Conservation (phyloP, 176 grass and related monocot species). For the Dactylis glomerata region DNA sequence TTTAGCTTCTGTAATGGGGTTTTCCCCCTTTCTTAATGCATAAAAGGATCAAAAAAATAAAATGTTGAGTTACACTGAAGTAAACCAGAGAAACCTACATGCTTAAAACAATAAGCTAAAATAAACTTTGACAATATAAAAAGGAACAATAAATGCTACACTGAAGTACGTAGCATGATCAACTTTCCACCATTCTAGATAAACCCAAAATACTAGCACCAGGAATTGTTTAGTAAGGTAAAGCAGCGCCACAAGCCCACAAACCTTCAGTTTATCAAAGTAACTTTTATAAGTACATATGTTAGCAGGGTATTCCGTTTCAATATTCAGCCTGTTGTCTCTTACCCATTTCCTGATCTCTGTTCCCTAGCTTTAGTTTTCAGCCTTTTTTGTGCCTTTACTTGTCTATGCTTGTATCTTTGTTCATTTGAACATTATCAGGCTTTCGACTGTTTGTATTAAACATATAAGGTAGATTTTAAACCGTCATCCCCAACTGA, state of each 20-base stretch:
- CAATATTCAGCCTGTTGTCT: neutral
- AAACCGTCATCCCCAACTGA: neutral
- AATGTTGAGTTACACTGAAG: too few species aligned
- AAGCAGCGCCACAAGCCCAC: neutral
- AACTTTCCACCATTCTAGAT: too few species aligned
- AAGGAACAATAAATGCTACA: neutral
- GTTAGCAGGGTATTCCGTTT: neutral
- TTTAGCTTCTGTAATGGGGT: too few species aligned
- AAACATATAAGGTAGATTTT: neutral
- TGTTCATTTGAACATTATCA: neutral
- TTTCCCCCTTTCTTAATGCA: too few species aligned
- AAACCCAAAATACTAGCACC: neutral
- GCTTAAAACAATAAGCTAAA: constrained; percentile 14
- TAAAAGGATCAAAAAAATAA: too few species aligned
- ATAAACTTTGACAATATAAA: neutral
- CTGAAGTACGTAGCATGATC: neutral
- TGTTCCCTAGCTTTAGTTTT: neutral
- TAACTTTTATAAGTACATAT: neutral
- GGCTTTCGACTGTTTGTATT: neutral
- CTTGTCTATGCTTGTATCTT: neutral
- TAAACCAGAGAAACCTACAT: neutral
- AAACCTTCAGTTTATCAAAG: neutral
- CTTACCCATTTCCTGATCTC: neutral
- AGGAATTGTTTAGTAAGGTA: constrained; percentile 7
- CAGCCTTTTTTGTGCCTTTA: neutral